Percentiles rank a stretch among this genome's conserved stretches.
Conservation (phyloP, 2,329 filamentous ascomycete species). For the Gaeumannomyces tritici region DNA sequence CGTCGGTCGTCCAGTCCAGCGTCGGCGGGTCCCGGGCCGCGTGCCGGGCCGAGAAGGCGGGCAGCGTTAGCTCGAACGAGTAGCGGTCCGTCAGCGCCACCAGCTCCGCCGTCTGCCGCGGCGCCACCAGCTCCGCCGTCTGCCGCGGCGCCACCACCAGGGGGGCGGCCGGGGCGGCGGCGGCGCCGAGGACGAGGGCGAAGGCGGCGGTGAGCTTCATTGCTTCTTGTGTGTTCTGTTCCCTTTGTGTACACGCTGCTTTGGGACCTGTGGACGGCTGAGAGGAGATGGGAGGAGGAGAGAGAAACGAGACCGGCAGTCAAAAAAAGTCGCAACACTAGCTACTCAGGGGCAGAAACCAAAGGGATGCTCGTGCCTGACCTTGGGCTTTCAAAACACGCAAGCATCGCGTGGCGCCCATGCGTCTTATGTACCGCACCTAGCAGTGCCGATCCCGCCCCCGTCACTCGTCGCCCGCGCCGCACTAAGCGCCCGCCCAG, state of each 20-base stretch:
- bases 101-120: not conserved
- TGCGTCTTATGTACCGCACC: not conserved
- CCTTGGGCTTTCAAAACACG: not conserved
- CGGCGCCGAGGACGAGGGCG: not conserved
- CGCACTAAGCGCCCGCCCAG: not conserved
- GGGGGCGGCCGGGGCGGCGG: not conserved
- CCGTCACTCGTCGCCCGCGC: not conserved
- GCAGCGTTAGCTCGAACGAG: slow-evolving; percentile 32
- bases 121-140: not conserved
- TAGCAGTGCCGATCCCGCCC: not conserved
- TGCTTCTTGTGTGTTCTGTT: not conserved
- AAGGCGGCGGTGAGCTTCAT: not conserved
- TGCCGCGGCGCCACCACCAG: not conserved
- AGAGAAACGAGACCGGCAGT: not conserved
- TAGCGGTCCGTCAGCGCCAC: slow-evolving; percentile 29
- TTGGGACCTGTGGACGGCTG: not conserved
- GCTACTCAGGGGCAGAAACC: not conserved
- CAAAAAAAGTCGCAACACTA: no score
- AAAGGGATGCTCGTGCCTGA: not conserved
- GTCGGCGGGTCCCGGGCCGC: slow-evolving; percentile 26
- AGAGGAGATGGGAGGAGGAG: not conserved
- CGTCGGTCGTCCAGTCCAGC: slow-evolving; percentile 31
- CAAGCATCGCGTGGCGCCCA: not conserved
- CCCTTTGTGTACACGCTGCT: not conserved
- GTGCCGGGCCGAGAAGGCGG: slow-evolving; percentile 29